Conservation (phyloP, 2,329 filamentous ascomycete genomes). For the Arthrobotrys iridis region DNA sequence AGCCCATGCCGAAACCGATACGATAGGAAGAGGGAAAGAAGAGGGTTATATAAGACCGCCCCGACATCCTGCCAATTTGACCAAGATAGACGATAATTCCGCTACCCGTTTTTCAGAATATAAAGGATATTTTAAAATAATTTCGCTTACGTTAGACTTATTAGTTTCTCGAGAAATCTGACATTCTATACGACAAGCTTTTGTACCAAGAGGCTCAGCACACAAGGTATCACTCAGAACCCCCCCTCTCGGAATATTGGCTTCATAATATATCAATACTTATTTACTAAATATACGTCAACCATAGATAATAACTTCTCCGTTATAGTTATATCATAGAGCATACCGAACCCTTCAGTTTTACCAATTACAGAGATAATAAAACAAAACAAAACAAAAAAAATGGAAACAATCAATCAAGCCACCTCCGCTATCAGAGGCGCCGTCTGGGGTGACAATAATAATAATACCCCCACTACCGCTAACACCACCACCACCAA, state of each 20-base stretch:
- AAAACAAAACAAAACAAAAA: not conserved
- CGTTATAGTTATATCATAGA: no score
- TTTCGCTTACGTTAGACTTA: no score
- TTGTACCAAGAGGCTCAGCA: constrained; percentile 19
- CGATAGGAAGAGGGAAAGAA: not conserved
- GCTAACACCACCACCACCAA: not conserved
- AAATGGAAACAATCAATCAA: constrained; percentile 69
- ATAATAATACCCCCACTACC: constrained; percentile 59
- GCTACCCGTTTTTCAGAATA: constrained; percentile 21
- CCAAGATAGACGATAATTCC: constrained; percentile 5
- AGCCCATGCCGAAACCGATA: not conserved
- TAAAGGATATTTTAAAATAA: no score
- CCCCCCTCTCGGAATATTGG: not conserved
- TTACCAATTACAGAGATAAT: no score
- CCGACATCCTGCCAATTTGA: not conserved
- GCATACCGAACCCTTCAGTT: no score
- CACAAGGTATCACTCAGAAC: constrained; percentile 6
- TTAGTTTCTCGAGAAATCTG: no score
- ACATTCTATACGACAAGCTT: no score
- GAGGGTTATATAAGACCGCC: constrained; percentile 2
- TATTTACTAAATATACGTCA: no score
- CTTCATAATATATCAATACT: not conserved
- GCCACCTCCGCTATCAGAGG: constrained; percentile 66
- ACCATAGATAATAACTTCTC: no score
- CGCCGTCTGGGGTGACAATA: constrained; percentile 65